Evolutionary conservation across 2,329 filamentous ascomycete species (phyloP), one percentile per base, ranked within the genome.

Genomic region (Penicillium sp.): DNA sequence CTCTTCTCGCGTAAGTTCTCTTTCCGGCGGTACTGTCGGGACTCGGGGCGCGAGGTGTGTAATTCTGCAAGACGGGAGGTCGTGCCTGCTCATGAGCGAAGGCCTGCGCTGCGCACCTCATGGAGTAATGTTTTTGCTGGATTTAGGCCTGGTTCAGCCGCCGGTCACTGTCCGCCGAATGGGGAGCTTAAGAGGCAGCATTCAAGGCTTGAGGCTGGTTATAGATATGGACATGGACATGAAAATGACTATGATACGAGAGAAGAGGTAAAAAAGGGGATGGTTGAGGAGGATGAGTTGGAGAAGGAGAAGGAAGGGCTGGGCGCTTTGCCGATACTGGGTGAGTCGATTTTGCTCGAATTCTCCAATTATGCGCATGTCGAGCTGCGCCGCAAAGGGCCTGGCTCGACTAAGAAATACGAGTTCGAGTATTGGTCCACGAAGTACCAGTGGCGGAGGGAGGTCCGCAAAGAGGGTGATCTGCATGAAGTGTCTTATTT

Each of bases 291-390:
- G 27, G 53, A 58, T 31, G 36, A 60, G 27, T 61, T 52, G 4
- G 53, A 49, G 31, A 57, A 58, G 31, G 61, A 61, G 10, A 55
- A 60, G 29, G 60, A 61, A 10, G 52, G 51, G 23, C 39, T 27
- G 10, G 0, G 12, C 15, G 10, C 23, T 27, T 27, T 21, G 23
- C 44, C 55, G 12, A 69, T 80, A 44, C 85, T 90, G 19, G 90
- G 88, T 57, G 91, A 96, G 73, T 88, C 84, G 36, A 89, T 93
- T 73, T 90, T 92, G 76, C 83, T 99, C 35, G 93, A 97, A 73
- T 99, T 97, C 73, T 96, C 91, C 64, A 99, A 97, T 78, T 99
- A 99, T 73, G 93, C 93, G 2, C 91, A 94, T 67, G 86, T 97
- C 41, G 90, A 96, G 63, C 78, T 99, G 50, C 86, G 84, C 65